These are phyloP conservation scores for Xerocomellus chrysenteron DNA, from an alignment of 768 basidiomycete species.

Conservation along the genomic window DNA sequence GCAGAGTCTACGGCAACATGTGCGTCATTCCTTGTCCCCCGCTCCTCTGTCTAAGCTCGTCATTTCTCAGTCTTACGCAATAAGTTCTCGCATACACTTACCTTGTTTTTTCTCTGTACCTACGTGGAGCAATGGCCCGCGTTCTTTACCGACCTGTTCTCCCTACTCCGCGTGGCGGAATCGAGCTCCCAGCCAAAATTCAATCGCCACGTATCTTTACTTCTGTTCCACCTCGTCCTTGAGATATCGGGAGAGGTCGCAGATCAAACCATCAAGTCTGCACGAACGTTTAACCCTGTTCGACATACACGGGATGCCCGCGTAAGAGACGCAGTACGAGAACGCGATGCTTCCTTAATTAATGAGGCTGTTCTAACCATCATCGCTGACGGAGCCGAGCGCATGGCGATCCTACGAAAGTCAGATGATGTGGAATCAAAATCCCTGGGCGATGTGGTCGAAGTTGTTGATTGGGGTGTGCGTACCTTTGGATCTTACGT, in stretches of 20 bases:
- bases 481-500: constrained; percentile 92
- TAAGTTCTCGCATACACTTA: constrained; percentile 90
- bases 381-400: constrained; percentile 66
- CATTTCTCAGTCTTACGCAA: constrained; percentile 75
- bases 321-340: constrained; percentile 87
- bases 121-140: constrained; percentile 85
- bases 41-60: constrained; percentile 1
- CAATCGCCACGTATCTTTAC: constrained; percentile 82
- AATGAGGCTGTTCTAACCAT: constrained; percentile 87
- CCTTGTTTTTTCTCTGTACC: constrained; percentile 83
- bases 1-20: constrained; percentile 82
- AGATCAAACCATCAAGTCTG: constrained; percentile 90
- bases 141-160: constrained; percentile 78
- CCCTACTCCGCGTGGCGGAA: constrained; percentile 64
- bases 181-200: constrained; percentile 56
- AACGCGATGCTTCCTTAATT: constrained; percentile 81
- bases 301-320: constrained; percentile 80
- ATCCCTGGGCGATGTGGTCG: constrained; percentile 59
- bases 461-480: constrained; percentile 91
- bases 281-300: constrained; percentile 64
- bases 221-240: constrained; percentile 88
- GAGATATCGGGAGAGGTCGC: constrained; percentile 98
- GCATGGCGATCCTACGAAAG: constrained; percentile 54
- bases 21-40: constrained; percentile 43
- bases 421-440: constrained; percentile 41